These are phyloP conservation scores for Brassica juncea DNA, from an alignment of 345 rosid species.

Conservation along the genomic window DNA sequence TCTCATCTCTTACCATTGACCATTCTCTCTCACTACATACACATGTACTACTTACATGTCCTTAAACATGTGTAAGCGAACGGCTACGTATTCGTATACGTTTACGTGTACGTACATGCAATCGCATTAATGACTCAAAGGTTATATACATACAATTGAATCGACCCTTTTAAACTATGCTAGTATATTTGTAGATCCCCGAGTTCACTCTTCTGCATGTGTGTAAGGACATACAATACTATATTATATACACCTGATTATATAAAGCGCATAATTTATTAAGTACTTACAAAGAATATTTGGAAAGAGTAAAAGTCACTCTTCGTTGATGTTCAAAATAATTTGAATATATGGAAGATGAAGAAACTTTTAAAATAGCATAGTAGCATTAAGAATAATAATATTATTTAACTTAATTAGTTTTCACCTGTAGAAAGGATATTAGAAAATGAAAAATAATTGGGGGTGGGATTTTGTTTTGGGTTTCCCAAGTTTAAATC, in stretches of 20 bases:
- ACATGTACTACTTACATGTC: constrained; percentile 9
- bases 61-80: constrained; percentile 26
- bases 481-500: constrained; percentile 76
- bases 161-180: constrained; percentile 23
- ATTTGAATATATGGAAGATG: neutral
- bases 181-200: constrained; percentile 71
- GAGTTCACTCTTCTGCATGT: constrained; percentile 58
- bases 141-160: constrained; percentile 21
- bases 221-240: constrained; percentile 66
- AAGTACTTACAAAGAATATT: neutral
- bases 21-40: constrained; percentile 32
- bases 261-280: neutral
- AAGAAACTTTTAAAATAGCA: neutral
- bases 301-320: neutral
- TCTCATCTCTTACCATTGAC: constrained; percentile 54
- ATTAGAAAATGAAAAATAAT: constrained; percentile 11
- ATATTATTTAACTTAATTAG: neutral
- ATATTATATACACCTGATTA: constrained; percentile 40
- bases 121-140: neutral
- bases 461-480: constrained; percentile 50
- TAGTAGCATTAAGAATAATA: neutral
- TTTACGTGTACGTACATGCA: constrained; percentile 31
- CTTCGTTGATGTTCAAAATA: neutral
- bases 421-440: constrained; percentile 10
- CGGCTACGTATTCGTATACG: constrained; percentile 32